Base-by-base conservation (phyloP, 176 grass and related monocot species). In the Rhynchospora pubera region DNA sequence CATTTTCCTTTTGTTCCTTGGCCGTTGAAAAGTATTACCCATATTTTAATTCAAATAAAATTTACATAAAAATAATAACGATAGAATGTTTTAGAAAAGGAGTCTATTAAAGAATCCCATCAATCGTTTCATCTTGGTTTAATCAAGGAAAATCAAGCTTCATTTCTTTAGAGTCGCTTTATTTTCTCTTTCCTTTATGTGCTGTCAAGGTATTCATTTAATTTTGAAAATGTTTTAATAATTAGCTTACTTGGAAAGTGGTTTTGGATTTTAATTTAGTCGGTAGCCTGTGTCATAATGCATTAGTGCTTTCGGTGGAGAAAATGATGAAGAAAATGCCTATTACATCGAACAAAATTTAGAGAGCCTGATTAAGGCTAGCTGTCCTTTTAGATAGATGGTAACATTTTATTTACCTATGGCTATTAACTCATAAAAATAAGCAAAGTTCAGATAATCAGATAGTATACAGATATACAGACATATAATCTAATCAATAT, bases 231-330 rank as follows among this genome's bases (percentile, higher is more conserved):
- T 70, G 66, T 16, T 8, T 72, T 53, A 13, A 63, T 57, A 14
- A 80, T 80, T 79, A 60, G 56, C 53, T 62, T 62, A 62, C 77
- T 62, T 79, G 77, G 77, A 57, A 60, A 61, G 55, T 56, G 56
- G 30, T 79, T 2, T 48, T 39, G 42, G 24, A 80, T 43, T 80
- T 42, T 34, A 46, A 46, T 80, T 23, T 22, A 62, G 77, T 80
- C 7, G 53, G 57, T 80, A 7, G 58, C 26, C 76, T 59, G 18
- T 39, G 53, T 79, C 76, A 79, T 18, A 53, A 47, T 14, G 4
- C 7, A 72, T 72, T 9, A 50, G 45, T 72, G n/a, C 16, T 50
- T 45, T 72, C 12, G 19, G 45, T 73, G 69, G 44, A 12, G 7
- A 66, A 39, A 50, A 0, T 15, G 21, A 24, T 47, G 45, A 70